Evolutionary conservation across 768 basidiomycete species (phyloP).

Genomic region (Glaciozyma antarctica): DNA sequence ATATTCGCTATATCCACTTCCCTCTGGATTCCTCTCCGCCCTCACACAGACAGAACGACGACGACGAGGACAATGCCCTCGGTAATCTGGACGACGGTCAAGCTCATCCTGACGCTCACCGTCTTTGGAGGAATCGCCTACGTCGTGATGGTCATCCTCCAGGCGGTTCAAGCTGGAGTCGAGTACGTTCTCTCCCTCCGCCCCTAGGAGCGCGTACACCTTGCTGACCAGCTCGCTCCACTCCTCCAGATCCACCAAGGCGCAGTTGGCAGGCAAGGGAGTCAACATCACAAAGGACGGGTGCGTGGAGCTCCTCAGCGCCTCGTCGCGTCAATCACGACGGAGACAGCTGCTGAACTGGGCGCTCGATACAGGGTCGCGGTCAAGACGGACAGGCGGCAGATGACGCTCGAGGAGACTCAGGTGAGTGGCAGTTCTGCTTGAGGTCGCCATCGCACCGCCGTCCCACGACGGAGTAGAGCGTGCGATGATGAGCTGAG

Average conservation of each 20-base stretch:
- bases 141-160: neutral
- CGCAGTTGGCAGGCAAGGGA: neutral
- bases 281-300: neutral
- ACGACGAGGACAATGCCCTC: neutral
- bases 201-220: neutral
- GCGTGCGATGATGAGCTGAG: too few species aligned
- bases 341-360: neutral
- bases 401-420: constrained; percentile 23
- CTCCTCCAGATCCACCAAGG: neutral
- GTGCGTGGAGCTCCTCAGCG: neutral
- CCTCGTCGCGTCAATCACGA: neutral
- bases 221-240: neutral
- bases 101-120: neutral
- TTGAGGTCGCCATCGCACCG: neutral
- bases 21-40: neutral
- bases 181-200: neutral
- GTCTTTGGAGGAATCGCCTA: neutral
- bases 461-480: too few species aligned
- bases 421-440: neutral
- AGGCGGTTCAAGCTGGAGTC: neutral
- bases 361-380: constrained; percentile 1
- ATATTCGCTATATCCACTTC: too few species aligned
- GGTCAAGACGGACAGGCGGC: constrained; percentile 23
- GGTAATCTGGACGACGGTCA: neutral
- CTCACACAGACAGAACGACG: neutral